These are phyloP conservation scores for Geotrichum carabidarum DNA, from an alignment of 1,139 yeast species.

Conservation along the genomic window DNA sequence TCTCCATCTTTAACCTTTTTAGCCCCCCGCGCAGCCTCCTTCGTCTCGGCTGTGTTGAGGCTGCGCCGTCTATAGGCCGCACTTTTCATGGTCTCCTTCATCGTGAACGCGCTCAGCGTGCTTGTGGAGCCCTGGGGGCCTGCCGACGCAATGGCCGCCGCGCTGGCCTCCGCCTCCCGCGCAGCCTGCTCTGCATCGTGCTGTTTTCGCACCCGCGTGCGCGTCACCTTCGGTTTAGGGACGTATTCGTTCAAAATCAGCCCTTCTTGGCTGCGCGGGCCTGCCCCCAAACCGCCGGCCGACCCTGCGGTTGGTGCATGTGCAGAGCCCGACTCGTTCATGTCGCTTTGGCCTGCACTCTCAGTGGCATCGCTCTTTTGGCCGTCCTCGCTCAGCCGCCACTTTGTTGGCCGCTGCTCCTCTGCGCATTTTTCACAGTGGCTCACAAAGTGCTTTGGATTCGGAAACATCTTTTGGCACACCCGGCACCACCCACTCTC, in stretches of 20 bases:
- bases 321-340: not conserved
- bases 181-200: conserved; percentile 15
- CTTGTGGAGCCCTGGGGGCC: conserved; percentile 19
- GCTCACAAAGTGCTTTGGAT: conserved; percentile 55
- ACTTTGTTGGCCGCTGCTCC: conserved; percentile 34
- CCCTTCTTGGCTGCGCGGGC: not conserved
- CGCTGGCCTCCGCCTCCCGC: conserved; percentile 18
- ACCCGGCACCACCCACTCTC: conserved; percentile 64
- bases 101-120: conserved; percentile 17
- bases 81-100: conserved; percentile 19
- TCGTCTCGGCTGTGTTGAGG: not conserved
- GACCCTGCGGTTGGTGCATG: not conserved
- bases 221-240: conserved; percentile 13
- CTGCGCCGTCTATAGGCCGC: conserved; percentile 8
- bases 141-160: conserved; percentile 17
- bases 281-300: not conserved
- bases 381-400: conserved; percentile 33
- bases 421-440: conserved; percentile 64
- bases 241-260: not conserved
- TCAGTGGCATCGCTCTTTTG: not conserved
- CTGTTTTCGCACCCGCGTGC: conserved; percentile 16
- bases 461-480: conserved; percentile 55
- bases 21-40: not conserved
- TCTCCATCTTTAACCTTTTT: not conserved
- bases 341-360: not conserved